Percentiles rank a stretch among this genome's conserved stretches.
phyloP scores from a whole-genome alignment of 2,329 filamentous ascomycete genomes.

The Sporothrix brasiliensis region DNA sequence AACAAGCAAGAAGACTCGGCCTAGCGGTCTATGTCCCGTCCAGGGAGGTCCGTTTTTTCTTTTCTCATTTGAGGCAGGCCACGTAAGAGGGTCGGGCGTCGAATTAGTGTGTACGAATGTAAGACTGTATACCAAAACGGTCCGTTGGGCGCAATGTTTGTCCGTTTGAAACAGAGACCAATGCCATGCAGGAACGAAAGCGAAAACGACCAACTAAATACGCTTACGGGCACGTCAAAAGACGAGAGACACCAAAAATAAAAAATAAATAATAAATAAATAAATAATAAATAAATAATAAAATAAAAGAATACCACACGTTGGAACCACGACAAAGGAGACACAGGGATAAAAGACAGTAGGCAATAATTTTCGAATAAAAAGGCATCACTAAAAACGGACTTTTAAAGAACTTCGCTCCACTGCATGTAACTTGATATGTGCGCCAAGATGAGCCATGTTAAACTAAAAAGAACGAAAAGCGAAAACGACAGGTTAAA shows the following conservation, averaged over 20 bases:
- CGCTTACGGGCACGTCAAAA: too few species aligned
- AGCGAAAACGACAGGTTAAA: neutral
- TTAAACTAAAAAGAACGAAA: neutral
- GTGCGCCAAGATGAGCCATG: neutral
- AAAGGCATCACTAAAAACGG: too few species aligned
- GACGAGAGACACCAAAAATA: neutral
- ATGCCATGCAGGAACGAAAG: neutral
- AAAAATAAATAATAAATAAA: too few species aligned
- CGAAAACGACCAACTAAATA: slow-evolving; percentile 1
- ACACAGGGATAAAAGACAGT: neutral
- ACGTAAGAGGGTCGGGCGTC: neutral
- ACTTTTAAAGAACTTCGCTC: neutral
- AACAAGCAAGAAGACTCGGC: neutral
- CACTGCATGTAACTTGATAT: neutral
- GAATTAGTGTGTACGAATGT: too few species aligned
- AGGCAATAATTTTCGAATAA: too few species aligned
- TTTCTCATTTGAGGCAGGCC: neutral
- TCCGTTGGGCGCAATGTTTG: slow-evolving; percentile 2
- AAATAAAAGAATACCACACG: neutral
- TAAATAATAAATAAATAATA: too few species aligned
- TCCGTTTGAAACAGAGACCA: slow-evolving; percentile 15
- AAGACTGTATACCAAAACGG: too few species aligned
- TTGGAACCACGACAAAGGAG: neutral
- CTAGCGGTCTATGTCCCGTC: slow-evolving; percentile 9
- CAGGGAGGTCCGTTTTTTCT: neutral